A percentile compares a stretch with the other conserved stretches of the same genome.
Evolutionary conservation across 2,329 filamentous ascomycete genomes (phyloP).

Genomic region (Exophiala viscosa): DNA sequence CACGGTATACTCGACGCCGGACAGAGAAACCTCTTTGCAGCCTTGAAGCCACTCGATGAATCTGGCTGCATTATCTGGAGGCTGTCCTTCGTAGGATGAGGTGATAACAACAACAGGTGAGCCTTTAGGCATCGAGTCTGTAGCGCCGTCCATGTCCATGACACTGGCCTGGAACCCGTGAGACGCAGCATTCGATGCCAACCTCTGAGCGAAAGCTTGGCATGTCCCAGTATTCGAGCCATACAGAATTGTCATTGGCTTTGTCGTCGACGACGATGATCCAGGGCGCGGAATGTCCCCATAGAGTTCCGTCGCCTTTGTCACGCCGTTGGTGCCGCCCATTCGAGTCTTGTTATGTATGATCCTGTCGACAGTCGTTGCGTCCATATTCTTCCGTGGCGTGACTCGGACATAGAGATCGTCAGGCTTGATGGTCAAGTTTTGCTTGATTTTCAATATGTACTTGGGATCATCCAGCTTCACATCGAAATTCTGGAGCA

Average conservation of each 20-base stretch:
- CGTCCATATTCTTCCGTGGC: conserved; percentile 47
- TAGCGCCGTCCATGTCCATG: conserved; percentile 59
- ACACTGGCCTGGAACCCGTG: conserved; percentile 52
- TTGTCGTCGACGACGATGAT: neutral
- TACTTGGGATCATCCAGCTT: conserved; percentile 55
- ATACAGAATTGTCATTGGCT: conserved; percentile 61
- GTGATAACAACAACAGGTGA: conserved; percentile 64
- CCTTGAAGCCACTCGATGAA: conserved; percentile 66
- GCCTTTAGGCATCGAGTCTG: conserved; percentile 56
- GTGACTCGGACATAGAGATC: conserved; percentile 59
- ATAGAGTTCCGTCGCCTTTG: conserved; percentile 13
- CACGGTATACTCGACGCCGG: conserved; percentile 60
- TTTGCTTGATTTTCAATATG: conserved; percentile 35
- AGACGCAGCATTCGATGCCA: conserved; percentile 42
- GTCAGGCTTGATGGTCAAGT: conserved; percentile 43
- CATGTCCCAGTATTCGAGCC: conserved; percentile 73
- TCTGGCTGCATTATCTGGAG: conserved; percentile 65
- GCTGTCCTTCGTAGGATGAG: conserved; percentile 69
- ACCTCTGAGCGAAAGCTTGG: conserved; percentile 61
- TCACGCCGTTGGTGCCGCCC: neutral
- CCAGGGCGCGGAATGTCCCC: conserved; percentile 29
- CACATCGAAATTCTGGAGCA: conserved; percentile 70
- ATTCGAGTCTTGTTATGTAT: conserved; percentile 24
- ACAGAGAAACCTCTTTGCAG: conserved; percentile 49
- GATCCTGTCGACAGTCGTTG: conserved; percentile 38